These are phyloP conservation scores for Babesia bovis DNA, from an alignment of 169 alveolate species.

Conservation along the genomic window DNA sequence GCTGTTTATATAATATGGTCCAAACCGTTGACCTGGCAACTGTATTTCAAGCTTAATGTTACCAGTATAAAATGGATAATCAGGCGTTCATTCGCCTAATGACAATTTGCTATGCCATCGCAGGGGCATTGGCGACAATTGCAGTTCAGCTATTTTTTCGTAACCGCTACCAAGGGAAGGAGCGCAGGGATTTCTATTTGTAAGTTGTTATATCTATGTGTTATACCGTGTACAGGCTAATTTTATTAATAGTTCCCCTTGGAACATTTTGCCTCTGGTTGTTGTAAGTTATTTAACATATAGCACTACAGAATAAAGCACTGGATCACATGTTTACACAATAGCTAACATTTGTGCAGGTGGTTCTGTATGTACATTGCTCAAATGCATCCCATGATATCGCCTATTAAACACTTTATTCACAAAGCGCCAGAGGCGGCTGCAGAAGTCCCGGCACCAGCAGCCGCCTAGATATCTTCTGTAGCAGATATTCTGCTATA, in stretches of 20 bases:
- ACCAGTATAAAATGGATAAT: constrained; percentile 21
- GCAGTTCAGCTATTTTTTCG: constrained; percentile 5
- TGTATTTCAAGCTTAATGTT: neutral
- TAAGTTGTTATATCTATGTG: neutral
- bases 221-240: constrained; percentile 23
- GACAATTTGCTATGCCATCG: constrained; percentile 6
- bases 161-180: constrained; percentile 13
- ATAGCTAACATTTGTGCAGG: constrained; percentile 13
- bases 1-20: too few relatives aligned
- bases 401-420: constrained; percentile 50
- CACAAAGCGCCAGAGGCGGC: constrained; percentile 21
- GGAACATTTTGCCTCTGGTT: constrained; percentile 61
- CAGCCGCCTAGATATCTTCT: neutral
- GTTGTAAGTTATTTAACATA: constrained; percentile 40
- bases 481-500: too few relatives aligned
- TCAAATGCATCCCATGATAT: constrained; percentile 68
- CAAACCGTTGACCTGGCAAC: too few relatives aligned
- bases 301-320: neutral
- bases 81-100: constrained; percentile 26
- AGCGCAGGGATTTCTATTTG: constrained; percentile 10
- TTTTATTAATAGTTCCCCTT: constrained; percentile 39
- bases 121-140: constrained; percentile 5
- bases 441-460: constrained; percentile 6
- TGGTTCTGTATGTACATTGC: constrained; percentile 67
- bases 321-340: neutral